These are phyloP conservation scores for Pyricularia pennisetigena DNA, from an alignment of 2,329 filamentous ascomycete species.

Conservation along the genomic window DNA sequence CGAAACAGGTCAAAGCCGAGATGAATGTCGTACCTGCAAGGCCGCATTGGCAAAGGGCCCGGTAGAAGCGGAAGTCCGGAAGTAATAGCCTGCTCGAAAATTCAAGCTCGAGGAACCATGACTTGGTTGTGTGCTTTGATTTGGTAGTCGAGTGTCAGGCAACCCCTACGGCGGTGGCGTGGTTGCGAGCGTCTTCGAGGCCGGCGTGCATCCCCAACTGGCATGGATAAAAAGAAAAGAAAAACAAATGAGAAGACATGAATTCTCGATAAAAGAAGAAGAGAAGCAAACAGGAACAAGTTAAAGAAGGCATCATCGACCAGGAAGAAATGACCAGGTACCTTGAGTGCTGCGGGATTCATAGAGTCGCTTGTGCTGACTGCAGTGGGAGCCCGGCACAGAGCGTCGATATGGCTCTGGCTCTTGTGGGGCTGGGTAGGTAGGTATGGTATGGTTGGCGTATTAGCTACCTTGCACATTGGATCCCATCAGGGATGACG, in stretches of 20 bases:
- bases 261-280: not conserved
- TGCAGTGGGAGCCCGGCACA: not conserved
- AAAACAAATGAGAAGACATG: not conserved
- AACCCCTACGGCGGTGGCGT: not conserved
- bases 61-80: not conserved
- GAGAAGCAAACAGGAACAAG: not conserved
- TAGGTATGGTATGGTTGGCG: not conserved
- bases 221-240: not conserved
- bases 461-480: not conserved
- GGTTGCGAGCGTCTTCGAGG: not conserved
- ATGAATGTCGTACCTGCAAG: not conserved
- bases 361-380: not conserved
- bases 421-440: not conserved
- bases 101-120: not conserved
- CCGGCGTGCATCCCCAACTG: not conserved
- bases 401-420: not conserved
- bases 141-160: not conserved
- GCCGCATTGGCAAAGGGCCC: not conserved
- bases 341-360: not conserved
- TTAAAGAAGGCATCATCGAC: not conserved
- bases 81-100: not conserved
- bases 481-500: not conserved
- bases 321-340: not conserved
- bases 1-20: not conserved
- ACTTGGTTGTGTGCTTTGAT: not conserved